Evolutionary conservation across 148 eudicot genomes (phyloP), one percentile per base, ranked within the genome.

Genomic region (Talinum fruticosum): DNA sequence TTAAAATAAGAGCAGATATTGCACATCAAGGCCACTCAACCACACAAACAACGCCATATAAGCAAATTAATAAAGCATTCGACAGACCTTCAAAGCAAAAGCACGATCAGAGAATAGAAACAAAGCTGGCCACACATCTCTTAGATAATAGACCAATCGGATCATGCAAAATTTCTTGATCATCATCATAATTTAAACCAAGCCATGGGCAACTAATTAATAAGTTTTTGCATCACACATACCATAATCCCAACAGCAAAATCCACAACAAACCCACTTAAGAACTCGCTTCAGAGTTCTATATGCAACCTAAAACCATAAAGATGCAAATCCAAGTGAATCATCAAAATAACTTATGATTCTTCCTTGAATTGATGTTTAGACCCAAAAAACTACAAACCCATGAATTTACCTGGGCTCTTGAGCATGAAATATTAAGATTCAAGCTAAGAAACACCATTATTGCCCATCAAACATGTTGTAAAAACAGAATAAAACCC

Each of bases 401-500:
- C 75, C 77, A 59, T 7, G n/a, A 68, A 74, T 18, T 78, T 59
- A 68, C 5, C 32, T 18, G 28, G 5, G 66, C 67, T 30, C 6
- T 78, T 74, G 71, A 82, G 32, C 84, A 82, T 82, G 78, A 62
- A 74, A 82, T 82, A 82, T 41, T 66, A 41, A 78, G 41, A 68
- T 74, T 78, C 73, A 59, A 59, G 34, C 69, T 21, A 71, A 36
- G 41, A 74, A 35, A 45, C 78, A 82, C 78, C 51, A 49, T 5
- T 19, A 38, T 72, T 34, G 33, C 24, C 67, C 47, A 68, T 29
- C 73, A 61, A 67, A 78, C 72, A 44, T 38, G 59, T 15, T 23
- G 49, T 15, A 73, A 70, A 82, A 79, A 82, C 82, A 82, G 84
- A 82, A 82, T 78, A 74, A 68, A 74, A 14, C 54, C 41, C 57